These are phyloP conservation scores for Dothiorella sarmentorum DNA, from an alignment of 2,329 filamentous ascomycete genomes.

Conservation along the genomic window DNA sequence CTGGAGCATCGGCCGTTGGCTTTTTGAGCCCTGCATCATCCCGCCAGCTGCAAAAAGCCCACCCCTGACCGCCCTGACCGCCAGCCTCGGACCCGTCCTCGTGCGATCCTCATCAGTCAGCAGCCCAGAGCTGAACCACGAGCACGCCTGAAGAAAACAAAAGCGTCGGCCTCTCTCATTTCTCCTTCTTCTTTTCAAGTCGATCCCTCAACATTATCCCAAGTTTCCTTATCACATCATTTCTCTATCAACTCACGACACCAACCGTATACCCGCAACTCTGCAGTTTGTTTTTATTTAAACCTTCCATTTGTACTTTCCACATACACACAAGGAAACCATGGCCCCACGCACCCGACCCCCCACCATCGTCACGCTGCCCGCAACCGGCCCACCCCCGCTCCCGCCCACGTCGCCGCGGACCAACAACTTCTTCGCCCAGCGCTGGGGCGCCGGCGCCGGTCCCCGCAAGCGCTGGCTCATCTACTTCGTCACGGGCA, in stretches of 20 bases:
- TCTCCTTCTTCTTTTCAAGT: not conserved
- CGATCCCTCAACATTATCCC: not conserved
- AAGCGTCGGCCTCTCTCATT: not conserved
- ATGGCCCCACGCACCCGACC: not conserved
- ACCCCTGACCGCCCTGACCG: no score
- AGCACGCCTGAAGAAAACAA: no score
- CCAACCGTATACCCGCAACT: not conserved
- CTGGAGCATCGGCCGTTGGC: no score
- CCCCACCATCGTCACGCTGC: constrained; percentile 1
- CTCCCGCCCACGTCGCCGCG: not conserved
- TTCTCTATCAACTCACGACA: not conserved
- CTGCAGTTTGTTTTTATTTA: not conserved
- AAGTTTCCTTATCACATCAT: not conserved
- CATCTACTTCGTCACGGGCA: constrained; percentile 72
- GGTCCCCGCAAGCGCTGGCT: constrained; percentile 41
- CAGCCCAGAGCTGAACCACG: no score
- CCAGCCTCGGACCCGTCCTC: no score
- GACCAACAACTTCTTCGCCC: not conserved
- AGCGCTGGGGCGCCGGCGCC: not conserved
- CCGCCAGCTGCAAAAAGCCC: no score
- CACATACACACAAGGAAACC: not conserved
- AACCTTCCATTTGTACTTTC: not conserved
- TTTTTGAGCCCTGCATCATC: no score
- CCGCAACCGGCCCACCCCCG: not conserved
- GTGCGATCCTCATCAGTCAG: no score